phyloP scores from a whole-genome alignment of 164 flowering plant species.

The Warburgia ugandensis region DNA sequence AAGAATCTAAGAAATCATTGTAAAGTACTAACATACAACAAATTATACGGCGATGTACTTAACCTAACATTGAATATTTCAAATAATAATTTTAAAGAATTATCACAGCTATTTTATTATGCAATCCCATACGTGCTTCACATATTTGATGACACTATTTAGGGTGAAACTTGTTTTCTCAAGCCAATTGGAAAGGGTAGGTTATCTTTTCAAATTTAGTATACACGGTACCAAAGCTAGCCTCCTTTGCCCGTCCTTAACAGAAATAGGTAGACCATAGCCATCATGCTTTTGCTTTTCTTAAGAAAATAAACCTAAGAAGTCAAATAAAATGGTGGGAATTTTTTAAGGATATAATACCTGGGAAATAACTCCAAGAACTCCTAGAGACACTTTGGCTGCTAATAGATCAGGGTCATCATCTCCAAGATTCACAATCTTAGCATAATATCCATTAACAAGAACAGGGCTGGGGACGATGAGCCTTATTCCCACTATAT shows the following conservation, averaged over 20 bases:
- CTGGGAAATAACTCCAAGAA: slow-evolving; percentile 5
- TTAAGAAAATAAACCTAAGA: not conserved
- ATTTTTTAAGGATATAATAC: not conserved
- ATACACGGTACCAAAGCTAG: no score
- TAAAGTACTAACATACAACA: no score
- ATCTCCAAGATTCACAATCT: slow-evolving; percentile 4
- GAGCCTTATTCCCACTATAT: slow-evolving; percentile 6
- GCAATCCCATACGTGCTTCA: no score
- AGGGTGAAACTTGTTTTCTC: not conserved
- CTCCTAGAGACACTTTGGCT: slow-evolving; percentile 7
- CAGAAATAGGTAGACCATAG: not conserved
- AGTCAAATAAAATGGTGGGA: no score
- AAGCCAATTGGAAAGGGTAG: not conserved
- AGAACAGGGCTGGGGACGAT: slow-evolving; percentile 4
- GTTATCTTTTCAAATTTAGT: not conserved
- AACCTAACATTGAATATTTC: no score
- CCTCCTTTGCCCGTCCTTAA: not conserved
- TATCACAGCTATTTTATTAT: no score
- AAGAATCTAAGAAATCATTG: no score
- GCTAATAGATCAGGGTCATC: slow-evolving; percentile 8
- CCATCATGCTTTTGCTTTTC: not conserved
- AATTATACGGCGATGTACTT: no score
- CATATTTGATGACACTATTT: no score
- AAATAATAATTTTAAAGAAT: no score
- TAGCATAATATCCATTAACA: slow-evolving; percentile 5